These are phyloP conservation scores for Tricladium varicosporioides DNA, from an alignment of 2,329 filamentous ascomycete genomes.

Conservation along the genomic window DNA sequence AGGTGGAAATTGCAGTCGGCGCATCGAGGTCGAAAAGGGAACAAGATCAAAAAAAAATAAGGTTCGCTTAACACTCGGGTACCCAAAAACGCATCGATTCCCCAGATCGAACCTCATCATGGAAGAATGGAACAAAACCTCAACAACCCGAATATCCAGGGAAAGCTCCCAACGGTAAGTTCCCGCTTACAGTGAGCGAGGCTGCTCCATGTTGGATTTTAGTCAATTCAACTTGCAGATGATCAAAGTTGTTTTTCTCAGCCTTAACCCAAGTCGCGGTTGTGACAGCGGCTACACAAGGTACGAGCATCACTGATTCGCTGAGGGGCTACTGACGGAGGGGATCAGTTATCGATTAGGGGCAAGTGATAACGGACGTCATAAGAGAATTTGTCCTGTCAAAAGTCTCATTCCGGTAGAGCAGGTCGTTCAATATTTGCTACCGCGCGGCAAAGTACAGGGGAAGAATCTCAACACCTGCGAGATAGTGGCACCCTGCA, in stretches of 20 bases:
- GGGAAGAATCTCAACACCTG: slow-evolving; percentile 2
- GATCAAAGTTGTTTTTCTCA: slow-evolving; percentile 5
- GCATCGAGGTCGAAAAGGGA: slow-evolving; percentile 4
- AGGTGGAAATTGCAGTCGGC: slow-evolving; percentile 1
- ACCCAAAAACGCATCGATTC: neutral
- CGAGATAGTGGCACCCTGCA: neutral
- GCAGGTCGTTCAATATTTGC: slow-evolving; percentile 20
- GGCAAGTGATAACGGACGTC: slow-evolving; percentile 15
- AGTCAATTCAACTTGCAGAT: neutral
- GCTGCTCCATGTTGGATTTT: neutral
- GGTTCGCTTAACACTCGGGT: neutral
- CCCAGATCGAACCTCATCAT: neutral
- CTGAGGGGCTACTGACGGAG: slow-evolving; percentile 3
- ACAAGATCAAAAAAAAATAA: neutral
- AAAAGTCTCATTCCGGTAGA: slow-evolving; percentile 10
- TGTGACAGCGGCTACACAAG: slow-evolving; percentile 12
- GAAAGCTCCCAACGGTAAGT: too few relatives aligned
- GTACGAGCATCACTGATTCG: slow-evolving; percentile 1
- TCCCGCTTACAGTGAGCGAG: neutral
- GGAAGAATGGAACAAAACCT: too few relatives aligned
- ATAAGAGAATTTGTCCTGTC: slow-evolving; percentile 10
- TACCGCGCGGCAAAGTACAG: slow-evolving; percentile 26
- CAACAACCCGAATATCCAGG: too few relatives aligned
- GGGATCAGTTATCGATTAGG: slow-evolving; percentile 25
- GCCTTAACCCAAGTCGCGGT: slow-evolving; percentile 5